A percentile compares a stretch with the other conserved stretches of the same genome.
These are phyloP conservation scores for Clonostachys sp. DNA, from an alignment of 2,329 filamentous ascomycete genomes.

Conservation along the genomic window DNA sequence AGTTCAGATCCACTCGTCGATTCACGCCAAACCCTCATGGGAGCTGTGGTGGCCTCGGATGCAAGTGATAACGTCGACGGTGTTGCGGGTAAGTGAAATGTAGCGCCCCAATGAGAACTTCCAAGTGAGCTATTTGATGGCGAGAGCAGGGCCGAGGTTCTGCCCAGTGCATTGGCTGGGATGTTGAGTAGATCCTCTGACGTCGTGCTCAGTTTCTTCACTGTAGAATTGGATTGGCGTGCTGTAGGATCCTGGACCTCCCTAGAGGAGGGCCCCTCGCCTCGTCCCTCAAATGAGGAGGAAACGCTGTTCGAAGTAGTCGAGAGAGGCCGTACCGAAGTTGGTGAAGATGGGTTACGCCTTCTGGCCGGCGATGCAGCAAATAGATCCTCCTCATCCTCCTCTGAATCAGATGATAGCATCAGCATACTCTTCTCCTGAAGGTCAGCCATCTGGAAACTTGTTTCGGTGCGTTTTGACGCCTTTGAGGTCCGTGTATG, in stretches of 20 bases:
- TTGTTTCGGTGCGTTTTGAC: constrained; percentile 40
- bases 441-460: constrained; percentile 45
- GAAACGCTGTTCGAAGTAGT: too few species aligned
- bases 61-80: background rate
- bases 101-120: background rate
- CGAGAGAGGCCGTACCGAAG: too few species aligned
- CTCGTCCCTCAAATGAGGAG: too few species aligned
- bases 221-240: background rate
- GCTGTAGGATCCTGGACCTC: background rate
- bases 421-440: constrained; percentile 51
- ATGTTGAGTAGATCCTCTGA: constrained; percentile 2
- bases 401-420: constrained; percentile 54
- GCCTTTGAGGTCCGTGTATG: constrained; percentile 51
- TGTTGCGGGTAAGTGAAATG: background rate
- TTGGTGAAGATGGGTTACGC: too few species aligned
- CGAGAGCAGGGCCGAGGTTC: background rate
- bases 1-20: too few species aligned
- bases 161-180: background rate
- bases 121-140: background rate
- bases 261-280: background rate
- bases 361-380: too few species aligned
- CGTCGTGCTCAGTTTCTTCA: background rate
- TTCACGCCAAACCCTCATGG: too few species aligned
- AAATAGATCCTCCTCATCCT: constrained; percentile 22
- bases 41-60: background rate